Conservation (phyloP, 176 grass and related monocot genomes). For the Ananas comosus region DNA sequence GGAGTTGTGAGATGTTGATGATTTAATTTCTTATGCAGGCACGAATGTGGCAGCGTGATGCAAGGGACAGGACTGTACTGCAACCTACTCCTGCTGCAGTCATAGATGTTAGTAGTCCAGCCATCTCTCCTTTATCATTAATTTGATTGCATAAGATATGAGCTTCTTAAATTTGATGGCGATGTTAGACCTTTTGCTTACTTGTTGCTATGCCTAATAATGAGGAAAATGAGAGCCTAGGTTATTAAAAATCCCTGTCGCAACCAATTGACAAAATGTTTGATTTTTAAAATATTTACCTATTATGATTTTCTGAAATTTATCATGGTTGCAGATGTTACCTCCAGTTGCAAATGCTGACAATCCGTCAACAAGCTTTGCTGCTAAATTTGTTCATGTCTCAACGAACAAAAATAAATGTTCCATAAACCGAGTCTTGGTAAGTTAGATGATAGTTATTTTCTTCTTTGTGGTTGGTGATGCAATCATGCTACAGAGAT, state of each 20-base stretch:
- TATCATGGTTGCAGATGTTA: slow-evolving; percentile 58
- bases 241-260: slow-evolving; percentile 1
- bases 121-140: neutral
- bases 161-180: too few relatives aligned
- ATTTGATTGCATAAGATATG: too few relatives aligned
- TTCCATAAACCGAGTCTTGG: slow-evolving; percentile 93
- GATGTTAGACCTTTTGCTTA: too few relatives aligned
- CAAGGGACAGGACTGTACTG: slow-evolving; percentile 55
- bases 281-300: neutral
- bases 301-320: slow-evolving; percentile 7
- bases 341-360: slow-evolving; percentile 82
- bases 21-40: slow-evolving; percentile 33
- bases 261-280: neutral
- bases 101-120: slow-evolving; percentile 46
- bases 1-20: neutral
- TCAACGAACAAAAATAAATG: slow-evolving; percentile 98
- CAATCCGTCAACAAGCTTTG: slow-evolving; percentile 89
- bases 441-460: slow-evolving; percentile 42
- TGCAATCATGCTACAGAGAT: too few relatives aligned
- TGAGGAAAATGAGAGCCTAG: neutral
- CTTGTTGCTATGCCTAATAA: too few relatives aligned
- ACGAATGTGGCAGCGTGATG: slow-evolving; percentile 89
- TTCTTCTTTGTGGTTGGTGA: neutral
- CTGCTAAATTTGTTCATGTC: slow-evolving; percentile 97
- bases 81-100: slow-evolving; percentile 90